These are phyloP conservation scores for Parasarocladium wereldwijsianum DNA, from an alignment of 2,329 filamentous ascomycete genomes.

Conservation along the genomic window DNA sequence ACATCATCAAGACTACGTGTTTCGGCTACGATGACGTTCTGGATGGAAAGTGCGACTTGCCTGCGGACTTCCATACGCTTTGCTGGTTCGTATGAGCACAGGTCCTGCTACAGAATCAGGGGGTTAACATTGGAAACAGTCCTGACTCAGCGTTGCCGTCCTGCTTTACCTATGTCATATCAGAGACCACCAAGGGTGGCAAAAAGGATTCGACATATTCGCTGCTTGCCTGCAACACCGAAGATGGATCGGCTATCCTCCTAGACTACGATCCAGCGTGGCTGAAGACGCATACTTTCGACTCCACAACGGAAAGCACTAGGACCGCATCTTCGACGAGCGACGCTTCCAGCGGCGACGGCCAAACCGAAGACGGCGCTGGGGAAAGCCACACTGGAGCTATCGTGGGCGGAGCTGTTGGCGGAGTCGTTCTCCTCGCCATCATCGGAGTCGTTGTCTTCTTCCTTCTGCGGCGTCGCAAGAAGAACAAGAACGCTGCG, in stretches of 20 bases:
- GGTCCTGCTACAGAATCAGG: too few relatives aligned
- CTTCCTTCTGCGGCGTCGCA: conserved; percentile 24
- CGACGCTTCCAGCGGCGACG: conserved; percentile 2
- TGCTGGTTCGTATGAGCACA: conserved; percentile 23
- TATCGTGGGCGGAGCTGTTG: conserved; percentile 31
- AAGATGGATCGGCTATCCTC: conserved; percentile 12
- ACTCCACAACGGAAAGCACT: conserved; percentile 1
- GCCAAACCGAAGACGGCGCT: conserved; percentile 1
- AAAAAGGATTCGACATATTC: conserved; percentile 9
- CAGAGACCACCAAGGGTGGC: conserved; percentile 8
- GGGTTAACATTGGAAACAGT: too few relatives aligned
- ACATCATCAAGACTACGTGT: conserved; percentile 17
- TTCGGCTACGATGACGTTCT: conserved; percentile 15
- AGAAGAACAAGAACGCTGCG: conserved; percentile 14
- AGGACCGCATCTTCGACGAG: conserved; percentile 4
- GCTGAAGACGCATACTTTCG: conserved; percentile 10
- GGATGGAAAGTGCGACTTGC: conserved; percentile 12
- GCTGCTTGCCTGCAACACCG: conserved; percentile 14
- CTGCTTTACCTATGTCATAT: conserved; percentile 17
- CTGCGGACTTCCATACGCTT: conserved; percentile 17
- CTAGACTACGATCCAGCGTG: conserved; percentile 15
- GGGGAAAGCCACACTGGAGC: conserved; percentile 15
- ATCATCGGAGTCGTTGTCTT: conserved; percentile 24
- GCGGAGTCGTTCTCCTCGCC: conserved; percentile 25
- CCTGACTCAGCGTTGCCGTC: conserved; percentile 5